Base-by-base conservation (phyloP, 73 alveolate species). In the Paramecium biaurelia region DNA sequence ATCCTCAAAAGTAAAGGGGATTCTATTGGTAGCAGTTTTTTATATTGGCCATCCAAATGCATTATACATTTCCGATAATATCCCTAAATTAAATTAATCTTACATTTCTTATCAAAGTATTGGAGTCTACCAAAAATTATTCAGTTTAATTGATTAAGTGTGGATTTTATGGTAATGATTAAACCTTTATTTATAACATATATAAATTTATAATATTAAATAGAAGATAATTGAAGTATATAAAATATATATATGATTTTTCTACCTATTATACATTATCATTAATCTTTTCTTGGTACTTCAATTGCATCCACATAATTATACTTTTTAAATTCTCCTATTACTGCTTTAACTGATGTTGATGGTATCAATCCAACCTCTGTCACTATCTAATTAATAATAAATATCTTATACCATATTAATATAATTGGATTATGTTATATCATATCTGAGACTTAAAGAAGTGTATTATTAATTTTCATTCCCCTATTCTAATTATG, bases 351-450 rank as follows among this genome's bases (percentile, higher is more conserved):
- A 10, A 89, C 94, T 5, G 94, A 89, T 0, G 94, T 89, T 26
- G 94, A 67, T 23, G 94, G 94, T 43, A 89, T 82, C 57, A 82
- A 59, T 7, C 94, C 94, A 15, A 89, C 87, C 26, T 89, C 94
- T 23, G 94, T 70, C 23, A 89, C 74, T 23, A 86, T 72, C 93
- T 86, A 63, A 35, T n/a, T 18, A 53, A 53, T 53, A 18, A 45
- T 20, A 5, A 15, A n/a, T 28, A 11, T 35, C 11, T 10, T 1
- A 24, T 86, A 89, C 94, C 94, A 89, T 89, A 35, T 42, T 70
- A 2, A 89, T 82, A 47, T 70, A 70, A 37, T 89, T 63, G 5
- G 92, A 89, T 70, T 76, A 82, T 24, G 94, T 89, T 20, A 89
- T 35, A 68, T 89, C 94, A 45, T 89, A 89, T 89, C 94, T 23